phyloP scores from a whole-genome alignment of 306 rosid genomes.

The Mucuna pruriens region DNA sequence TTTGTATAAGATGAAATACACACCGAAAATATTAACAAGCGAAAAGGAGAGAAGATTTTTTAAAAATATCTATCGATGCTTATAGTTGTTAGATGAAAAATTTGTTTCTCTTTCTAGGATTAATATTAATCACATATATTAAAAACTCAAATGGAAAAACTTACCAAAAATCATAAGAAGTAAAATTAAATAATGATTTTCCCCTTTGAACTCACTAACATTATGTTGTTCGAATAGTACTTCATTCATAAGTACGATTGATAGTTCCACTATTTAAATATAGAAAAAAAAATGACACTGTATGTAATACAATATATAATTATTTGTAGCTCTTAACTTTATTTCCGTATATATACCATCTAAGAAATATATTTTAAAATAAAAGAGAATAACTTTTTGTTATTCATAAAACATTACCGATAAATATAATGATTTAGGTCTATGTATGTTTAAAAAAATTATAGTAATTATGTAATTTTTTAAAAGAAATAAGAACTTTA shows the following conservation, averaged over 20 bases:
- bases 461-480: neutral
- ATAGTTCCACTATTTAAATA: too few species aligned
- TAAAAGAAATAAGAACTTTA: neutral
- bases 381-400: neutral
- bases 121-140: neutral
- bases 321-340: too few species aligned
- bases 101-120: neutral
- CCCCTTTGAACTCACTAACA: too few species aligned
- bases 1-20: too few species aligned
- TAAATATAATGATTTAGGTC: neutral
- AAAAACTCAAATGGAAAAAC: neutral
- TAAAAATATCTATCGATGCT: neutral
- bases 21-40: too few species aligned
- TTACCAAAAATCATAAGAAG: too few species aligned
- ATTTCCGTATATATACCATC: too few species aligned
- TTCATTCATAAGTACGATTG: neutral
- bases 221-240: too few species aligned
- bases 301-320: too few species aligned
- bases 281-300: too few species aligned
- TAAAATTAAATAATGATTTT: too few species aligned
- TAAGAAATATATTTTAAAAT: neutral
- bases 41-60: too few species aligned
- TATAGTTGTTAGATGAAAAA: neutral
- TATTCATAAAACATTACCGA: neutral
- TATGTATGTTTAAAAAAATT: neutral